Evolutionary conservation across 2,329 filamentous ascomycete genomes (phyloP).

Genomic region (Dothiorella sarmentorum): DNA sequence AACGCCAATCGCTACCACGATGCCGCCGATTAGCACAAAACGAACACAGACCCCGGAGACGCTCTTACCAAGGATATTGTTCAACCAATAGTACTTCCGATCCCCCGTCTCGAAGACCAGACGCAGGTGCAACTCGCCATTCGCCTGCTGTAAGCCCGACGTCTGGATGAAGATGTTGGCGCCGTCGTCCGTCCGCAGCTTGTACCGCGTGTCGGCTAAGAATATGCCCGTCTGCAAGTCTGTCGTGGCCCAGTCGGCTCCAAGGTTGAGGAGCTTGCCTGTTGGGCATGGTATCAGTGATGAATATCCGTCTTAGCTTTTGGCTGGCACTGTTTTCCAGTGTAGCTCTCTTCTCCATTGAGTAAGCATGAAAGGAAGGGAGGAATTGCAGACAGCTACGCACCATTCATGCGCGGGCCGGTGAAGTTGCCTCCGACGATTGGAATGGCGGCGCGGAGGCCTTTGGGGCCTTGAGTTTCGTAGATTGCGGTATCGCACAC

Average conservation of each 20-base stretch:
- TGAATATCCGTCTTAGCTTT: background rate
- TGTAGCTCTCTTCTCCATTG: background rate
- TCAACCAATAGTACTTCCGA: slow-evolving; percentile 37
- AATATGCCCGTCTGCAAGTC: slow-evolving; percentile 29
- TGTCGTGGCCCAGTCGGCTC: slow-evolving; percentile 38
- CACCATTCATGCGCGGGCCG: slow-evolving; percentile 25
- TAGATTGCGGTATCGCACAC: slow-evolving; percentile 26
- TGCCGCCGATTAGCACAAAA: no score
- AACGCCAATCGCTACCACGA: background rate
- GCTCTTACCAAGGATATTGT: slow-evolving; percentile 30
- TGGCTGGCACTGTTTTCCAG: background rate
- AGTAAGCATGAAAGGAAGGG: background rate
- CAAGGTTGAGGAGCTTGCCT: slow-evolving; percentile 34
- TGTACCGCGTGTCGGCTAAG: slow-evolving; percentile 37
- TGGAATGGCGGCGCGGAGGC: slow-evolving; percentile 29
- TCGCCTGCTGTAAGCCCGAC: slow-evolving; percentile 28
- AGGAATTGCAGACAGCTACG: background rate
- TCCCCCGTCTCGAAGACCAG: slow-evolving; percentile 35
- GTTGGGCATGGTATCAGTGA: slow-evolving; percentile 14
- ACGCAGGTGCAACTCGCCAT: slow-evolving; percentile 31
- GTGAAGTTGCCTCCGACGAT: slow-evolving; percentile 32
- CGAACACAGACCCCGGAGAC: background rate
- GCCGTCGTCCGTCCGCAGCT: slow-evolving; percentile 35
- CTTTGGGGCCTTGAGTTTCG: slow-evolving; percentile 24
- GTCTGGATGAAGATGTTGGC: slow-evolving; percentile 35